Evolutionary conservation across 1,284 basidiomycete genomes (phyloP), one percentile per base, ranked within the genome.

Genomic region (Puccinia novopanici): DNA sequence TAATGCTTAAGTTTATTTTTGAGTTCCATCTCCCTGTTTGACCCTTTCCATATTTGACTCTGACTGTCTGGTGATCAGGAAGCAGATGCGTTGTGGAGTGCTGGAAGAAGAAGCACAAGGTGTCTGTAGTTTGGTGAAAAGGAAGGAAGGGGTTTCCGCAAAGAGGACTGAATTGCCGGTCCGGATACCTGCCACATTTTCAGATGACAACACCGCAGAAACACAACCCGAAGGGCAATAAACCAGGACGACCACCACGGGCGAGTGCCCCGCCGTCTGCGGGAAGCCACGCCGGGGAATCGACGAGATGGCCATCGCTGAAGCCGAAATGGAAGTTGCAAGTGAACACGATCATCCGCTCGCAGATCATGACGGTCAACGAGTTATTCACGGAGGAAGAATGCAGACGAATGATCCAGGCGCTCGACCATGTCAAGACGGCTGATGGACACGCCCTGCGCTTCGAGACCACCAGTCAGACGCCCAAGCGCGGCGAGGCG

Each of bases 231-330:
- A 59, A 59, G 55, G 45, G 5, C 22, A 37, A 34, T 1, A 34
- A 61, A 61, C 0, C 59, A 61, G 15, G 13, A 34, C 4, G 10
- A 61, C 12, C 6, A 37, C 6, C 9, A 19, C 15, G 12, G 59
- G 10, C 59, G 30, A 61, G 37, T 2, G 59, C 13, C 3, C 2
- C 30, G 30, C 12, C 30, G 30, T 34, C 34, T 34, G 37, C 13
- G 27, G 15, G 12, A 5, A n/a, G 19, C 17, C 55, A 57, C 9
- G 55, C n/a, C 55, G 12, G 3, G 5, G 37, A 40, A 19, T 22
- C 61, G 37, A 37, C 34, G 42, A 42, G 67, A 70, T 72, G 70
- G 70, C 70, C 70, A n/a, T 15, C 22, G 5, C 48, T 72, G 15
- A 72, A 55, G 52, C n/a, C 24, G 34, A 72, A 72, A 22, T 10